Percentiles rank a stretch among this genome's conserved stretches.
Conservation (phyloP, 2,329 filamentous ascomycete genomes). For the Cercospora brassicicola region DNA sequence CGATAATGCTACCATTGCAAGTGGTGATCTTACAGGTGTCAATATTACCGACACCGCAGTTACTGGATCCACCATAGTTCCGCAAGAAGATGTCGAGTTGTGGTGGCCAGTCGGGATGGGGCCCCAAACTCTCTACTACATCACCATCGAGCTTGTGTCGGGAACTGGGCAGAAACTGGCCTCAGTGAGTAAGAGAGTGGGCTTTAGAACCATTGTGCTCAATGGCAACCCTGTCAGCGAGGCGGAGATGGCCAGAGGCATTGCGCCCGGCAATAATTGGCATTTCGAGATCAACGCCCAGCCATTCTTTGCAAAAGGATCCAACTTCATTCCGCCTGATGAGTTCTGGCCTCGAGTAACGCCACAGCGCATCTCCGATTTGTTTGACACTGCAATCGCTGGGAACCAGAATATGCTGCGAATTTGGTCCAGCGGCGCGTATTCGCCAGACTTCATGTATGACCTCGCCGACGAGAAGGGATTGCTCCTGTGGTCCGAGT, state of each 20-base stretch:
- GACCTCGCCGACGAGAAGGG: slow-evolving; percentile 63
- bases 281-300: slow-evolving; percentile 67
- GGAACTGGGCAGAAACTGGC: slow-evolving; percentile 40
- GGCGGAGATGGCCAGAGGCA: slow-evolving; percentile 54
- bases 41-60: slow-evolving; percentile 48
- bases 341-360: slow-evolving; percentile 64
- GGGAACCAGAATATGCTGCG: slow-evolving; percentile 66
- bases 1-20: slow-evolving; percentile 46
- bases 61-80: slow-evolving; percentile 51
- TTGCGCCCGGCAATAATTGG: slow-evolving; percentile 61
- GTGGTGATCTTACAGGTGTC: slow-evolving; percentile 44
- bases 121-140: slow-evolving; percentile 58
- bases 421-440: slow-evolving; percentile 61
- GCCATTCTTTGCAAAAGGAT: slow-evolving; percentile 64
- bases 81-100: slow-evolving; percentile 50
- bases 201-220: slow-evolving; percentile 63
- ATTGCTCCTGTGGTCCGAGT: slow-evolving; percentile 63
- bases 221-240: slow-evolving; percentile 58
- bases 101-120: slow-evolving; percentile 64
- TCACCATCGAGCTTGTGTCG: slow-evolving; percentile 53
- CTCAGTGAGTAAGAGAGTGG: slow-evolving; percentile 56
- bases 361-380: slow-evolving; percentile 49
- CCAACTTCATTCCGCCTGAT: slow-evolving; percentile 64
- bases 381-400: slow-evolving; percentile 57
- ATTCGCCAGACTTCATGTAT: slow-evolving; percentile 63